phyloP scores from a whole-genome alignment of 2,329 filamentous ascomycete species.

The Talaromyces sp. region DNA sequence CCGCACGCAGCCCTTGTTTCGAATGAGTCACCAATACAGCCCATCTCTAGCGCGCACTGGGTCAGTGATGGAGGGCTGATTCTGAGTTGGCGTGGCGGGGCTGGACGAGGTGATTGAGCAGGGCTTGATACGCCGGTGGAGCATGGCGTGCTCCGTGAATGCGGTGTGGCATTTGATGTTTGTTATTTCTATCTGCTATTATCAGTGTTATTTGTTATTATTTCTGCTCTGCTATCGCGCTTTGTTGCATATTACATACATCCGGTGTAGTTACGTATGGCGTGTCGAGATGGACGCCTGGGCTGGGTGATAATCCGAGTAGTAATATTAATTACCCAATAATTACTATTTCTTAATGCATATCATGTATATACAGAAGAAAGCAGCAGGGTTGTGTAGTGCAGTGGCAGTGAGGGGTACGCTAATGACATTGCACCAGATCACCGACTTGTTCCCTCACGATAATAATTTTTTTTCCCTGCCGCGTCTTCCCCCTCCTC shows the following conservation, averaged over 20 bases:
- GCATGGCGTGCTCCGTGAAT: not conserved
- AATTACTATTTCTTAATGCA: not conserved
- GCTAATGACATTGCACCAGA: not conserved
- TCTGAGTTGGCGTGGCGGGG: not conserved
- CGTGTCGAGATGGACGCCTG: not conserved
- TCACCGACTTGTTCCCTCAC: not conserved
- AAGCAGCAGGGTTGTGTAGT: not conserved
- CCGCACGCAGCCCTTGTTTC: not conserved
- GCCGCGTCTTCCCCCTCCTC: constrained; percentile 24
- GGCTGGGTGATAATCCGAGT: not conserved
- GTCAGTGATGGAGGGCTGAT: not conserved
- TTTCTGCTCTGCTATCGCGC: not conserved
- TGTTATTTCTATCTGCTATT: not conserved
- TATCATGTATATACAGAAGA: not conserved
- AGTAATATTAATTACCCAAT: not conserved
- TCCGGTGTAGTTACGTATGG: not conserved
- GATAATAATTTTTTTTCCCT: constrained; percentile 21
- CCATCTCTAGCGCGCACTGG: not conserved
- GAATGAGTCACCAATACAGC: not conserved
- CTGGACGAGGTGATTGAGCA: not conserved
- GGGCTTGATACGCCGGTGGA: not conserved
- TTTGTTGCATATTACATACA: not conserved
- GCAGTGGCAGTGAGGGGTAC: not conserved
- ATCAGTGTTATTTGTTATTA: not conserved
- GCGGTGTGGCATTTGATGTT: not conserved